Conservation (phyloP, 805 yeast species). For the Candida easanensis region DNA sequence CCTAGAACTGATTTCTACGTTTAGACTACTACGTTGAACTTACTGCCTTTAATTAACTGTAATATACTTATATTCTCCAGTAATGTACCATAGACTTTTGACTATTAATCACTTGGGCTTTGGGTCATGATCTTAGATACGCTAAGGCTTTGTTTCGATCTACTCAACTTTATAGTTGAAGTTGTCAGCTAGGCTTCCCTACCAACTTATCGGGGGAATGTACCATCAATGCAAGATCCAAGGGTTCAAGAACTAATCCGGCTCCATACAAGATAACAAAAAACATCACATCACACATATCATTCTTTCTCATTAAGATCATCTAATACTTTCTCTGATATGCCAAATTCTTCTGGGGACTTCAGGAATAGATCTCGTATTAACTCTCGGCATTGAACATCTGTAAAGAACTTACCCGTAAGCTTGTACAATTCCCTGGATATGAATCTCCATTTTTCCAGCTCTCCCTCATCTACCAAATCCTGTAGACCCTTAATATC, state of each 20-base stretch:
- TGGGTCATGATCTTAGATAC: no score
- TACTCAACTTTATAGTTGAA: no score
- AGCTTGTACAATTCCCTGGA: slow-evolving; percentile 56
- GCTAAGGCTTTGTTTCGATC: no score
- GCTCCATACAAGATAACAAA: no score
- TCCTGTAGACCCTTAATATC: slow-evolving; percentile 50
- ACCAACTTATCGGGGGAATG: no score
- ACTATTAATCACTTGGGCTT: no score
- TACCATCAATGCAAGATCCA: no score
- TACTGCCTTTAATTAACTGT: not conserved
- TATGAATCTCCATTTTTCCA: slow-evolving; percentile 67
- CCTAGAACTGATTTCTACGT: slow-evolving; percentile 20
- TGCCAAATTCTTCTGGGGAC: slow-evolving; percentile 57
- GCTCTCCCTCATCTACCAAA: slow-evolving; percentile 65
- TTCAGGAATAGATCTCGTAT: slow-evolving; percentile 50
- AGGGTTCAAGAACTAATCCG: no score
- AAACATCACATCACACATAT: not conserved
- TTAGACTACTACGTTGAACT: not conserved
- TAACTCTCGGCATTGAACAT: slow-evolving; percentile 53
- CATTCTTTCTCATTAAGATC: not conserved
- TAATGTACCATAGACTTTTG: no score
- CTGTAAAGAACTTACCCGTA: slow-evolving; percentile 47
- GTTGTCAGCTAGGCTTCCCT: no score
- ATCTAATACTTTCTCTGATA: slow-evolving; percentile 41
- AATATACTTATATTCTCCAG: no score